These are phyloP conservation scores for Narthecium ossifragum DNA, from an alignment of 106 monocot species.

Conservation along the genomic window DNA sequence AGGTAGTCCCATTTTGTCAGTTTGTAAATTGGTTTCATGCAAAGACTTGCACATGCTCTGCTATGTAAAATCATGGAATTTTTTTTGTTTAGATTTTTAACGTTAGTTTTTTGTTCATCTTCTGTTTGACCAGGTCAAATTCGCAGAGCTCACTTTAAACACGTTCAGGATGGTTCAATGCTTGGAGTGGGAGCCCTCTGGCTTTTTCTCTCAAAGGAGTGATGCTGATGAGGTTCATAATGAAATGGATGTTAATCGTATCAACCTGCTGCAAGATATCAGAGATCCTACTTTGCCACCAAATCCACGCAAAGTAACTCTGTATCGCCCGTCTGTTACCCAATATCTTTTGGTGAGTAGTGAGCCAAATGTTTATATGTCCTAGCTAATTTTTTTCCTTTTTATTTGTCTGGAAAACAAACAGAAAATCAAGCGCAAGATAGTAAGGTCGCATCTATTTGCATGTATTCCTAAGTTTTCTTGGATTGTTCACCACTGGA, in stretches of 20 bases:
- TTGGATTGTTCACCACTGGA: too few species aligned
- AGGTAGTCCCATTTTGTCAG: slow-evolving; percentile 34
- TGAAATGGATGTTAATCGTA: slow-evolving; percentile 30
- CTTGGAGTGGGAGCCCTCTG: slow-evolving; percentile 93
- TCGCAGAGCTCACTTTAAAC: slow-evolving; percentile 75
- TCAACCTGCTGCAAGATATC: slow-evolving; percentile 60
- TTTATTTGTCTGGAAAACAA: too few species aligned
- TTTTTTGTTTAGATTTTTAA: too few species aligned
- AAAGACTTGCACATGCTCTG: too few species aligned
- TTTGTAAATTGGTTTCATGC: too few species aligned
- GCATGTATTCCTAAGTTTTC: too few species aligned
- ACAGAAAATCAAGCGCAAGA: too few species aligned
- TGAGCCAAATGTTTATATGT: too few species aligned
- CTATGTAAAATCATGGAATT: too few species aligned
- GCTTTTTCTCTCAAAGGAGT: slow-evolving; percentile 48
- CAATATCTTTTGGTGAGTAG: slow-evolving; percentile 71
- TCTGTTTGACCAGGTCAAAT: slow-evolving; percentile 53
- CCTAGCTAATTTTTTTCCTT: too few species aligned
- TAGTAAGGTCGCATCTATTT: too few species aligned
- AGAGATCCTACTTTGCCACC: slow-evolving; percentile 75
- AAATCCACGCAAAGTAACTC: slow-evolving; percentile 57
- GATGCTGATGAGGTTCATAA: slow-evolving; percentile 24
- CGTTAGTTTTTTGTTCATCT: neutral
- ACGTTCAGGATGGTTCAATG: slow-evolving; percentile 93
- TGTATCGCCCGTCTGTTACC: slow-evolving; percentile 57